Conservation (phyloP, 1,139 yeast species). For the Meyerozyma athensensis region DNA sequence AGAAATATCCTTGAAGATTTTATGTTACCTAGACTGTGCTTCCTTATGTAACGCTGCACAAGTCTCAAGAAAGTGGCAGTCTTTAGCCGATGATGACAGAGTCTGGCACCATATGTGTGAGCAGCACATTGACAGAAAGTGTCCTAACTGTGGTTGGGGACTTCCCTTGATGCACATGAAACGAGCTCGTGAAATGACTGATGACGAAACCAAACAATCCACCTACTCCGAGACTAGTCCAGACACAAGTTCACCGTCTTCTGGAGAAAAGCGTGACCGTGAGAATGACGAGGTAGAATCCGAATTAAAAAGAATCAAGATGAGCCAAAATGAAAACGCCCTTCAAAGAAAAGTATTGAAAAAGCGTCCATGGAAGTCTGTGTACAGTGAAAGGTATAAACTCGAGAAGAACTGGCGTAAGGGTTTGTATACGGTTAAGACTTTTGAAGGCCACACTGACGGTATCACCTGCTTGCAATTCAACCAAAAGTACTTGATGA, state of each 20-base stretch:
- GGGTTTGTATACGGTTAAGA: slow-evolving; percentile 61
- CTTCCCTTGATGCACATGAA: slow-evolving; percentile 86
- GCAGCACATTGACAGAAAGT: slow-evolving; percentile 93
- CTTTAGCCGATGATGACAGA: slow-evolving; percentile 88
- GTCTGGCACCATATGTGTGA: slow-evolving; percentile 99
- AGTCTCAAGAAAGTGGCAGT: slow-evolving; percentile 82
- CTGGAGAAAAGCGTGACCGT: slow-evolving; percentile 19
- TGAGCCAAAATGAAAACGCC: slow-evolving; percentile 7
- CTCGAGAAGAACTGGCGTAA: slow-evolving; percentile 94
- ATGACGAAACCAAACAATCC: slow-evolving; percentile 22
- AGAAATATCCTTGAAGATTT: slow-evolving; percentile 77
- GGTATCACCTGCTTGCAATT: slow-evolving; percentile 86
- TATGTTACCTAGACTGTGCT: slow-evolving; percentile 86
- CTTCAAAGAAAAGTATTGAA: slow-evolving; percentile 13
- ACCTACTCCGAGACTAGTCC: slow-evolving; percentile 5
- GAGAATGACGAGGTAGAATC: slow-evolving; percentile 19
- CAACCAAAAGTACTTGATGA: slow-evolving; percentile 71
- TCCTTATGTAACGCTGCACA: slow-evolving; percentile 92
- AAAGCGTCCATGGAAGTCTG: slow-evolving; percentile 89
- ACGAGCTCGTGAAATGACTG: slow-evolving; percentile 52
- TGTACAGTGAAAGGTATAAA: slow-evolving; percentile 83
- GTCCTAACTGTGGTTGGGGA: slow-evolving; percentile 99
- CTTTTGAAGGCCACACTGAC: slow-evolving; percentile 79
- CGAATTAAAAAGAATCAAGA: slow-evolving; percentile 11
- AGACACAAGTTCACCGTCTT: not conserved